Evolutionary conservation across 2,329 filamentous ascomycete species (phyloP).

Genomic region (Helotiales sp.): DNA sequence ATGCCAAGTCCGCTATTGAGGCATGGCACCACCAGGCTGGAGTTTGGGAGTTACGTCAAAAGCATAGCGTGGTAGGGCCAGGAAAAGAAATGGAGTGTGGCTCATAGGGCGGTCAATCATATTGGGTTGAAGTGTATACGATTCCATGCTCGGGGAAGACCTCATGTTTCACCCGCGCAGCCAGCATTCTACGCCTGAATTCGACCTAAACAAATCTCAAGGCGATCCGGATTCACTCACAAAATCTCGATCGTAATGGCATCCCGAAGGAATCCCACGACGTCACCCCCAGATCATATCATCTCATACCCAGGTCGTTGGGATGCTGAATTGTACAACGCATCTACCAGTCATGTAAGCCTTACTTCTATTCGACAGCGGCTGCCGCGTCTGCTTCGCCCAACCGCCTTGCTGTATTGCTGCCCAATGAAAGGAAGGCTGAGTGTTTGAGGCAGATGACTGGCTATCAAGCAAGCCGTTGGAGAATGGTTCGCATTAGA

Average conservation of each 20-base stretch:
- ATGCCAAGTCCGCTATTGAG: slow-evolving; percentile 12
- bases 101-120: slow-evolving; percentile 27
- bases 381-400: slow-evolving; percentile 29
- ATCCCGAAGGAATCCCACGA: slow-evolving; percentile 24
- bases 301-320: slow-evolving; percentile 27
- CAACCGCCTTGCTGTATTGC: slow-evolving; percentile 31
- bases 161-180: slow-evolving; percentile 24
- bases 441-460: slow-evolving; percentile 6
- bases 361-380: slow-evolving; percentile 29
- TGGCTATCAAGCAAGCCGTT: slow-evolving; percentile 16
- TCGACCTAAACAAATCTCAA: slow-evolving; percentile 13
- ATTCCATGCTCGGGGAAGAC: slow-evolving; percentile 19
- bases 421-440: slow-evolving; percentile 33
- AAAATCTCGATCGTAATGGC: not conserved
- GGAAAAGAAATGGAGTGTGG: slow-evolving; percentile 18
- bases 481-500: slow-evolving; percentile 24
- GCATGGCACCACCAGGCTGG: slow-evolving; percentile 1
- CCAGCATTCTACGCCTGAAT: slow-evolving; percentile 21
- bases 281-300: slow-evolving; percentile 23
- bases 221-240: slow-evolving; percentile 10
- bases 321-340: slow-evolving; percentile 52
- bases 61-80: slow-evolving; percentile 15
- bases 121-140: slow-evolving; percentile 7
- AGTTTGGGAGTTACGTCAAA: slow-evolving; percentile 27
- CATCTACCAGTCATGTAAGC: slow-evolving; percentile 28